These are phyloP conservation scores for Trametes cubensis DNA, from an alignment of 768 basidiomycete species.

Conservation along the genomic window DNA sequence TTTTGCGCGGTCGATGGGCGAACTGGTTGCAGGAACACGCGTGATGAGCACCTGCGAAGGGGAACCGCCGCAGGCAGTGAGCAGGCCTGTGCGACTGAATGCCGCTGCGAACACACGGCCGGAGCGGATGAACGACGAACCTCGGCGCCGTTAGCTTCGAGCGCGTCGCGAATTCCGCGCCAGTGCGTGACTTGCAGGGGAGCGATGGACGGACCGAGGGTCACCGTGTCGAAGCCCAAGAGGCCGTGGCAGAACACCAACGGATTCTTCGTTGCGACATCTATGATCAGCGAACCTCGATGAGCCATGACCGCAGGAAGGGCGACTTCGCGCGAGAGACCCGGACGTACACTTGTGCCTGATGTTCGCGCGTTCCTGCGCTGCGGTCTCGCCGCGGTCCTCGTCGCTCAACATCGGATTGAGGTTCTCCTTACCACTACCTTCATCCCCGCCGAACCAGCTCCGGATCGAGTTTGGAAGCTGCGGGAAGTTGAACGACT, in stretches of 20 bases:
- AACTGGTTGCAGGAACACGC: constrained; percentile 90
- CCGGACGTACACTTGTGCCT: constrained; percentile 29
- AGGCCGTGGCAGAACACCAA: constrained; percentile 96
- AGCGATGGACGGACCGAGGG: constrained; percentile 73
- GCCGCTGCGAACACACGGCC: too few species aligned
- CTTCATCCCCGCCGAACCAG: constrained; percentile 32
- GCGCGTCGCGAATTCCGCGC: constrained; percentile 93
- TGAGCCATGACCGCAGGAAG: neutral
- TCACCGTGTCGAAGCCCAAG: constrained; percentile 85
- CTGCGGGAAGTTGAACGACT: constrained; percentile 24
- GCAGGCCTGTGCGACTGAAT: neutral
- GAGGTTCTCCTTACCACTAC: constrained; percentile 25
- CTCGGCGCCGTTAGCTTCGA: constrained; percentile 86
- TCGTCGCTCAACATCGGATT: constrained; percentile 30
- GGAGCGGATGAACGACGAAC: constrained; percentile 5
- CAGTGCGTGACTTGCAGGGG: constrained; percentile 91
- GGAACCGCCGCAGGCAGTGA: neutral
- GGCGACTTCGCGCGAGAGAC: neutral
- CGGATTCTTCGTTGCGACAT: constrained; percentile 79
- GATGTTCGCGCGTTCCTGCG: constrained; percentile 29
- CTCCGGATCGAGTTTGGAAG: constrained; percentile 25
- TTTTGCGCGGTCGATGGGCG: constrained; percentile 84
- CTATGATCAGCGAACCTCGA: constrained; percentile 40
- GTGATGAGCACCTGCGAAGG: constrained; percentile 72
- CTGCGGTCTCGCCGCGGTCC: constrained; percentile 26